Evolutionary conservation across 805 yeast species (phyloP), one percentile per base, ranked within the genome.

Genomic region (Diddensiella transvaalensis): DNA sequence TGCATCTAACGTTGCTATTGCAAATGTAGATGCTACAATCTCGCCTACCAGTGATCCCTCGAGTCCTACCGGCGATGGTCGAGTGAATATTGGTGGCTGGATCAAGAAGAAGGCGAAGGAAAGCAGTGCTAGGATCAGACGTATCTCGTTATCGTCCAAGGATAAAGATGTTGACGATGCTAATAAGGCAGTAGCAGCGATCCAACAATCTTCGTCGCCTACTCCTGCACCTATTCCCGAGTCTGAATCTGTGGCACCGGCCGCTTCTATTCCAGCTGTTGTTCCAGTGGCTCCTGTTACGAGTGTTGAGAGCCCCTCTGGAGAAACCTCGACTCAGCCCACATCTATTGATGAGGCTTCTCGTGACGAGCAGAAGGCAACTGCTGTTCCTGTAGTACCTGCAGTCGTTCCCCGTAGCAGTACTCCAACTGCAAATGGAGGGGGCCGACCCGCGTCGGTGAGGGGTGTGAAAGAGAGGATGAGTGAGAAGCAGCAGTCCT

Each of bases 61-160:
- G 15, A n/a, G 21, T 15, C 38, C 38, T 10, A n/a, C 38, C 38
- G 8, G 21, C 17, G 21, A 35, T 13, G 15, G 38, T 18, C 8
- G 15, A 15, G 21, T n/a, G 17, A 35, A 35, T 35, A 13, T 35
- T 13, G 38, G 38, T 6, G 38, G 21, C 17, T 35, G 38, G 58
- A 58, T 22, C 52, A 47, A 38, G 53, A 44, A 8, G 52, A 51
- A 26, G 40, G 35, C 40, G 15, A 35, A 35, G 21, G 38, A 35
- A 18, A 18, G 38, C 8, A 35, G 18, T 8, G 21, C 38, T 8
- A 35, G 38, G 15, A 35, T 35, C 21, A 13, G 38, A 35, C 8
- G 38, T 10, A 35, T 35, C 8, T 35, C 38, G 8, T 17, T 35
- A n/a, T 35, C 38, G 21, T 35, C 38, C 38, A 35, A 35, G 38